A percentile compares a stretch with the other conserved stretches of the same genome.
Conservation (phyloP, 129 eudicot species). For the Chrysanthemum seticuspe region DNA sequence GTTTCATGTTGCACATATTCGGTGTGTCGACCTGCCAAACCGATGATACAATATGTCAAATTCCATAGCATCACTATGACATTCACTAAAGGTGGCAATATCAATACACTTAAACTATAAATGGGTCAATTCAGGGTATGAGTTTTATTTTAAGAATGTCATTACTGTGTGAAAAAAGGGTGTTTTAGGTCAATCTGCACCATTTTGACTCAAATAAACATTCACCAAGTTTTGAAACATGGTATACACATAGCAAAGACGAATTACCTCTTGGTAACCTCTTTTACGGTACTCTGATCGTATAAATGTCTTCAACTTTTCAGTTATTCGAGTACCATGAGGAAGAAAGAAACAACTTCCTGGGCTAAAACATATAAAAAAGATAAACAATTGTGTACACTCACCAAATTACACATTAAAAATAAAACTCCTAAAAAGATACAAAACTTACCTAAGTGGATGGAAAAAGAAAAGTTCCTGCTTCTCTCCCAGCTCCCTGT, state of each 20-base stretch:
- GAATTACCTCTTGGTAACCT: slow-evolving; percentile 67
- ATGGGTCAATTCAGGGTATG: no score
- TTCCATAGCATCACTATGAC: background rate
- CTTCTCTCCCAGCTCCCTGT: slow-evolving; percentile 71
- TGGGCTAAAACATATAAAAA: slow-evolving; percentile 54
- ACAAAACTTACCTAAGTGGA: slow-evolving; percentile 62
- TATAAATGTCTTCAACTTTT: slow-evolving; percentile 62
- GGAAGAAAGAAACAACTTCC: slow-evolving; percentile 94
- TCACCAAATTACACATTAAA: background rate
- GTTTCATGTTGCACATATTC: slow-evolving; percentile 88
- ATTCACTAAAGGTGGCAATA: no score
- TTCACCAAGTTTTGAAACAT: no score
- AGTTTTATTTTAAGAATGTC: background rate
- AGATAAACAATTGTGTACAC: slow-evolving; percentile 1
- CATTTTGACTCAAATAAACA: no score
- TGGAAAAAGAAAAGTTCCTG: slow-evolving; percentile 97
- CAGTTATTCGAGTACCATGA: slow-evolving; percentile 71
- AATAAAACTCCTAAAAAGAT: background rate
- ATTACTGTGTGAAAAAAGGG: no score
- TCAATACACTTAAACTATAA: no score
- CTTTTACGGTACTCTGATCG: slow-evolving; percentile 61
- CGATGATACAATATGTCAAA: slow-evolving; percentile 22
- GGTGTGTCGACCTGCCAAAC: slow-evolving; percentile 66
- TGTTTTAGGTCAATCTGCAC: no score
- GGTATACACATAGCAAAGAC: background rate